Percentiles rank a stretch among this genome's conserved stretches.
These are phyloP conservation scores for Leccinum holopus DNA, from an alignment of 1,284 basidiomycete genomes.

Conservation along the genomic window DNA sequence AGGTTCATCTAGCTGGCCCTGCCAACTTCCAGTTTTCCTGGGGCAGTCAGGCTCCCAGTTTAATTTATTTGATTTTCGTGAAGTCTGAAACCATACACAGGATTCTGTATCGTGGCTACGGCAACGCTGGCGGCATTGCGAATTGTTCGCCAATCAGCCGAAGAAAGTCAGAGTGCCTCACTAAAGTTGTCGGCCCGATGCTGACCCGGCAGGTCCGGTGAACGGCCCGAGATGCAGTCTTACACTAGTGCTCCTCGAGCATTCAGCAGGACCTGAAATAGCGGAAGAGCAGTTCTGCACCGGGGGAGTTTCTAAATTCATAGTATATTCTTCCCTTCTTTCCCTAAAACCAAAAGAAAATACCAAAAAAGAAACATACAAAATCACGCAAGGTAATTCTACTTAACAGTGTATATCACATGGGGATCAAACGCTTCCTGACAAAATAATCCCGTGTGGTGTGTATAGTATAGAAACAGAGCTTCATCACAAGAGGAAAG, in stretches of 20 bases:
- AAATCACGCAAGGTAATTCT: background rate
- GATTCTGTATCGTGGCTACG: too few relatives aligned
- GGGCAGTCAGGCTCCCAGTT: too few relatives aligned
- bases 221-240: too few relatives aligned
- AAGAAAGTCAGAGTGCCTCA: too few relatives aligned
- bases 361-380: background rate
- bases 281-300: background rate
- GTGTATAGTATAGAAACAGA: background rate
- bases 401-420: background rate
- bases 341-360: background rate
- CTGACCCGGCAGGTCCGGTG: too few relatives aligned
- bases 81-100: too few relatives aligned
- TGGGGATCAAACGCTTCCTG: background rate
- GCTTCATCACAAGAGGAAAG: background rate
- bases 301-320: background rate
- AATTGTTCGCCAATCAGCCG: too few relatives aligned
- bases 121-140: too few relatives aligned
- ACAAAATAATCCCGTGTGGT: background rate
- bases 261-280: background rate
- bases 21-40: too few relatives aligned
- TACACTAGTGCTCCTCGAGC: background rate
- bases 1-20: too few relatives aligned
- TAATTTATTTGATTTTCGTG: too few relatives aligned
- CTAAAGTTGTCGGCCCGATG: too few relatives aligned
- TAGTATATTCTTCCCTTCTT: background rate